Evolutionary conservation across 192 early-diverging fungal species (phyloP), one percentile per base, ranked within the genome.

Genomic region (Gamsiella multidivaricata): DNA sequence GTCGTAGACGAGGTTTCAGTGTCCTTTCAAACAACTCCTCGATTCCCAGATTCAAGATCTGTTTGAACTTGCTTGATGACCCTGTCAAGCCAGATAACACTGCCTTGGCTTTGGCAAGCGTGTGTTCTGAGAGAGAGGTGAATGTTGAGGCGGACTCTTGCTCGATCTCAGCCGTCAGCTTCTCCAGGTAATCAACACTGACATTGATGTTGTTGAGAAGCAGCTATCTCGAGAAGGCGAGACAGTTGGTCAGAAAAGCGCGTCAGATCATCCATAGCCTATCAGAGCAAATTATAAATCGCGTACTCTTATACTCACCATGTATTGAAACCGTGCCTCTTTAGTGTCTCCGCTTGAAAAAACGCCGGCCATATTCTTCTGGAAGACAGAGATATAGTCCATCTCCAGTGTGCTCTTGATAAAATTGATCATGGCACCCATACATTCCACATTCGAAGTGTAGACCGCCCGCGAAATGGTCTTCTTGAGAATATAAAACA

Each of bases 201-300:
- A 94, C 87, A 65, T 97, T 94, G 28, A 98, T 70, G 70, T 98
- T 97, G 81, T 98, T 98, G 33, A 97, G 79, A 9, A 89, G 70
- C 36, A 96, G 82, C 85, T 86, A 66, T 17, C 6, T 31, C 15
- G 17, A 23, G 14, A 31, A 36, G 15, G 33, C 6, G 15, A 39
- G 12, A 15, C 15, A 34, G 17, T 14, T 43, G 25, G n/a, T 42
- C 12, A 33, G 50, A 52, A 52, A n/a, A n/a, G n/a, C n/a, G n/a
- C n/a, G n/a, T n/a, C n/a, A n/a, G n/a, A n/a, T n/a, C n/a, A n/a
- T n/a, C 23, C 7, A 23, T 23, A 54, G 10, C 6, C 8, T 2
- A 34, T 54, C n/a, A 18, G 9, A 10, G 31, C 17, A 12, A 69
- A 51, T 51, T 15, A 4, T 9, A 54, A 22, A 14, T 3, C 43